These are phyloP conservation scores for Boletus reticulatus DNA, from an alignment of 768 basidiomycete genomes.

Conservation along the genomic window DNA sequence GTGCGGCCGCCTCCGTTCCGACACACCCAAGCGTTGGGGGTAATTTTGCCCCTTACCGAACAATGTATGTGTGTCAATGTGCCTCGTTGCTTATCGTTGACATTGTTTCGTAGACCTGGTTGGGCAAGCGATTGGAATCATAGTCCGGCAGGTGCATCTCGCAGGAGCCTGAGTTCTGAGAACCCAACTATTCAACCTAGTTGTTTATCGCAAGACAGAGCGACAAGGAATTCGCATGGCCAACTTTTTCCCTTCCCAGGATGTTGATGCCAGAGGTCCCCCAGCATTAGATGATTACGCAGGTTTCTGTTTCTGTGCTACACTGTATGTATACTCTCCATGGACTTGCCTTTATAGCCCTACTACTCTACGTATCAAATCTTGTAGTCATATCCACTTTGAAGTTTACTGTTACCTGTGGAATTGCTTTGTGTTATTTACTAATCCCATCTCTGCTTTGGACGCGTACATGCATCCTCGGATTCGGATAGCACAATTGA, in stretches of 20 bases:
- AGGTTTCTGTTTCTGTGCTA: background rate
- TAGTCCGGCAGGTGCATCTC: conserved; percentile 7
- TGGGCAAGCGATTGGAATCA: conserved; percentile 24
- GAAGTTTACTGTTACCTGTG: background rate
- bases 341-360: conserved; percentile 6
- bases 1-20: background rate
- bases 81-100: background rate
- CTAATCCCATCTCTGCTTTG: too few relatives aligned
- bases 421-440: too few relatives aligned
- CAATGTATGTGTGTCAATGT: conserved; percentile 10
- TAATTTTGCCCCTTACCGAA: conserved; percentile 1
- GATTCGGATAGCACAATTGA: too few relatives aligned
- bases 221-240: background rate
- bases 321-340: background rate
- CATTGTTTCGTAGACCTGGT: conserved; percentile 1
- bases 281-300: conserved; percentile 3
- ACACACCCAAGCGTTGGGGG: conserved; percentile 1
- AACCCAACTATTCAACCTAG: background rate
- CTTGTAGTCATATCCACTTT: conserved; percentile 4
- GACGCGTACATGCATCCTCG: too few relatives aligned
- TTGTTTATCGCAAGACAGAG: conserved; percentile 2
- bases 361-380: conserved; percentile 18
- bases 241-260: conserved; percentile 12
- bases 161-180: background rate
- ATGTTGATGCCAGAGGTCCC: conserved; percentile 8